Conservation (phyloP, 345 rosid species). For the Acer yangbiense region DNA sequence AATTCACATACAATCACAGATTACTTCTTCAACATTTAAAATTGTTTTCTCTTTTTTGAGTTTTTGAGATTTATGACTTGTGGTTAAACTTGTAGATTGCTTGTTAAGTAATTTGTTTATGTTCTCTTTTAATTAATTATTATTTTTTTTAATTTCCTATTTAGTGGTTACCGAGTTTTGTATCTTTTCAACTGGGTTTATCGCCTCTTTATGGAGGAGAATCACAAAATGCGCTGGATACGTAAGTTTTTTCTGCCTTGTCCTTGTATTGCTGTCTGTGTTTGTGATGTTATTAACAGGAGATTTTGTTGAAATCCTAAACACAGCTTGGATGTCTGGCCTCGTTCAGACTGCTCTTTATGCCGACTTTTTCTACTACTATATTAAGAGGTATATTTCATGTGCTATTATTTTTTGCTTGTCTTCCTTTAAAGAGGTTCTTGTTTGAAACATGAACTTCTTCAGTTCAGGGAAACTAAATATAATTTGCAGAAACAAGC, state of each 20-base stretch:
- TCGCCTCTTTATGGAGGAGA: slow-evolving; percentile 41
- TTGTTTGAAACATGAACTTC: neutral
- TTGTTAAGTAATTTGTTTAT: neutral
- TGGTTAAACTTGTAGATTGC: neutral
- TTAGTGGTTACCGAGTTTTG: slow-evolving; percentile 47
- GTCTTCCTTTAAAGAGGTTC: neutral
- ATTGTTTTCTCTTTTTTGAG: neutral
- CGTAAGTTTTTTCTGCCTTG: slow-evolving; percentile 32
- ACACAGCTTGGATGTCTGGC: slow-evolving; percentile 53
- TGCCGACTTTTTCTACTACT: slow-evolving; percentile 55
- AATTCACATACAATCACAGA: neutral
- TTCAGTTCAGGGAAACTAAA: neutral
- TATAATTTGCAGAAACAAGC: neutral
- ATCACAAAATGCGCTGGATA: slow-evolving; percentile 37
- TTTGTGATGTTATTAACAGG: neutral
- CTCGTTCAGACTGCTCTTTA: slow-evolving; percentile 50
- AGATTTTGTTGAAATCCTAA: neutral
- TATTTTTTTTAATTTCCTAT: neutral
- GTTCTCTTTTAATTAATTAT: neutral
- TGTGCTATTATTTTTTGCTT: neutral
- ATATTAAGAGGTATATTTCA: slow-evolving; percentile 40
- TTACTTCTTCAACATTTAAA: neutral
- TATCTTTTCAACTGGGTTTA: slow-evolving; percentile 54
- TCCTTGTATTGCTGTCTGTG: neutral
- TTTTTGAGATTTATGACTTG: neutral